Conservation (phyloP, 768 basidiomycete species). For the Porphyrellus cyaneotinctus region DNA sequence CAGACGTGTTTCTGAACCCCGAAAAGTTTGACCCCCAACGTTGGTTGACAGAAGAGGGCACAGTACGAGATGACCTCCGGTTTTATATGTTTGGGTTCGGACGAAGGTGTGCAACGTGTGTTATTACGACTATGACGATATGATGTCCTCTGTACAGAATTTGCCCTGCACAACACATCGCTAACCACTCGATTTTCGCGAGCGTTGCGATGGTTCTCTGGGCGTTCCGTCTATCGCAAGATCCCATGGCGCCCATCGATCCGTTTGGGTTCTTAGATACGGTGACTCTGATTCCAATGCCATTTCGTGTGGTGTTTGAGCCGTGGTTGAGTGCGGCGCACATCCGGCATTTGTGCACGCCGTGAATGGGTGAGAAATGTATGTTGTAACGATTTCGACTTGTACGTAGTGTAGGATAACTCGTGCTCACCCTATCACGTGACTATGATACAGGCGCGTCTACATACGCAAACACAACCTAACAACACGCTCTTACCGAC, state of each 20-base stretch:
- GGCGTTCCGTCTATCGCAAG: conserved; percentile 4
- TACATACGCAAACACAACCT: not conserved
- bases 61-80: conserved; percentile 1
- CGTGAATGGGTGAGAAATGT: not conserved
- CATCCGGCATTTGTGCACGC: not conserved
- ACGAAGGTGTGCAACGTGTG: conserved; percentile 6
- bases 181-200: conserved; percentile 4
- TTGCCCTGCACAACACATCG: conserved; percentile 2
- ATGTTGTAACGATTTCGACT: not conserved
- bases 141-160: not conserved
- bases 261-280: not conserved
- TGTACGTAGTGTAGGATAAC: not conserved
- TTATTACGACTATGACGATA: too few species aligned
- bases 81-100: conserved; percentile 8
- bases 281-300: not conserved
- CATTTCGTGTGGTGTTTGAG: conserved; percentile 1
- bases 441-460: not conserved
- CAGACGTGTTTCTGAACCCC: conserved; percentile 3
- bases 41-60: conserved; percentile 1
- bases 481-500: not conserved
- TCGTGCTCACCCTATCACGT: not conserved
- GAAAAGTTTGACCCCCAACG: conserved; percentile 4
- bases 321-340: not conserved
- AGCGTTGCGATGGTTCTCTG: not conserved
- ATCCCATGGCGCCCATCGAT: not conserved